Evolutionary conservation across 176 grass and related monocot species (phyloP), one percentile per base, ranked within the genome.

Genomic region (Elaeis guineensis): DNA sequence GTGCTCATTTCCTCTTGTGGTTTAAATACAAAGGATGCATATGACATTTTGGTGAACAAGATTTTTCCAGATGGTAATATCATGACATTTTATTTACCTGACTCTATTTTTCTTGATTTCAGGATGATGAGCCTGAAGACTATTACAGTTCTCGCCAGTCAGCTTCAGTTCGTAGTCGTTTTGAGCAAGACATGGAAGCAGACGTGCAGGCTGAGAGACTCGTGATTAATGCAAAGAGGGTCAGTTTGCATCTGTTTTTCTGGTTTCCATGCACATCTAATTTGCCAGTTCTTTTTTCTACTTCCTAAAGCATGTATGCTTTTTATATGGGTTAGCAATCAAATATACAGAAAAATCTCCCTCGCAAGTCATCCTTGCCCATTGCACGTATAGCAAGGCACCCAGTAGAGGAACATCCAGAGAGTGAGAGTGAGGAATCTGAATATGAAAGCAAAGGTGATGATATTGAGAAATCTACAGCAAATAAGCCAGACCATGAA

Each of bases 361-460:
- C 79, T 17, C 75, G 56, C 51, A 91, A 91, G 55, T 49, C 75
- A 80, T 69, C 78, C 1, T 65, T 80, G 58, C 62, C 86, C 59
- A 63, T 72, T 82, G 70, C 79, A 75, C 84, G 67, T 20, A 64
- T 65, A 57, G 59, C 72, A 5, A 86, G 77, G 25, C 84, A 61
- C 15, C 71, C 73, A 54, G 75, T 71, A 23, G 75, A 85, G 54
- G 78, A 89, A 72, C 88, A 90, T 63, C 82, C 79, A 16, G 82
- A 77, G 72, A 86, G 87, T 60, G 82, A 90, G 50, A 80, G 80
- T 59, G 83, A 89, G 65, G 93, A 89, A 58, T 92, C 87, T 24
- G 93, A 92, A 54, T 92, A 98, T 71, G 87, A 98, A 92, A 92
- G 78, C 58, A 84, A 92, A n/a, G 93, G 88, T 2, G 84, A 98